Evolutionary conservation across 768 basidiomycete genomes (phyloP).

Genomic region (Hericium coralloides): DNA sequence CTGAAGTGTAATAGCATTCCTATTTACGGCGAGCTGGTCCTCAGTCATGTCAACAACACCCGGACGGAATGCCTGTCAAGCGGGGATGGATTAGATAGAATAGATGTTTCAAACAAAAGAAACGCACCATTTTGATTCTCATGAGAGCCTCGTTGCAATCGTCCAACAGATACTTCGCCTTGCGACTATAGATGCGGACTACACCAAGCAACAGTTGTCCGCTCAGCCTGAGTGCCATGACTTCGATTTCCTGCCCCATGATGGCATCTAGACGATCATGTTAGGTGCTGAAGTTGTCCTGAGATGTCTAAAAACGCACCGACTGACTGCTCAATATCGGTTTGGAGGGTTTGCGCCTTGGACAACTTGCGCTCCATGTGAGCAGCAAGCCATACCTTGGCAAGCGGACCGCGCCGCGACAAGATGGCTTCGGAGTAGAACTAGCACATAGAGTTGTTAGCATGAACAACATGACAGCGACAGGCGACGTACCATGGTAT

Average conservation of each 20-base stretch:
- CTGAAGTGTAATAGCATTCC: slow-evolving; percentile 83
- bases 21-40: slow-evolving; percentile 80
- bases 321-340: slow-evolving; percentile 91
- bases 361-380: slow-evolving; percentile 98
- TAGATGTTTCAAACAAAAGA: no score
- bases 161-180: slow-evolving; percentile 95
- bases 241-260: slow-evolving; percentile 84
- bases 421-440: slow-evolving; percentile 94
- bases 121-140: slow-evolving; percentile 84
- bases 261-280: slow-evolving; percentile 58
- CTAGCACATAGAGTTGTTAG: slow-evolving; percentile 25
- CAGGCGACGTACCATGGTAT: slow-evolving; percentile 13
- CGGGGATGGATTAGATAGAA: not conserved
- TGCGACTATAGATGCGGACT: slow-evolving; percentile 94
- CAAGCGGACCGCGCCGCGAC: slow-evolving; percentile 87
- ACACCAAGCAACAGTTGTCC: slow-evolving; percentile 96
- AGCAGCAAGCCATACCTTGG: slow-evolving; percentile 97
- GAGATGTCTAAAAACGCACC: slow-evolving; percentile 38
- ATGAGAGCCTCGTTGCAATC: slow-evolving; percentile 96
- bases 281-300: not conserved
- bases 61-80: slow-evolving; percentile 77
- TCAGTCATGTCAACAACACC: slow-evolving; percentile 95
- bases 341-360: slow-evolving; percentile 89
- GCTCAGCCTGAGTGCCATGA: slow-evolving; percentile 93
- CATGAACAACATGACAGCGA: slow-evolving; percentile 1